Evolutionary conservation across 768 basidiomycete genomes (phyloP).

Genomic region (Psilocybe tampanensis): DNA sequence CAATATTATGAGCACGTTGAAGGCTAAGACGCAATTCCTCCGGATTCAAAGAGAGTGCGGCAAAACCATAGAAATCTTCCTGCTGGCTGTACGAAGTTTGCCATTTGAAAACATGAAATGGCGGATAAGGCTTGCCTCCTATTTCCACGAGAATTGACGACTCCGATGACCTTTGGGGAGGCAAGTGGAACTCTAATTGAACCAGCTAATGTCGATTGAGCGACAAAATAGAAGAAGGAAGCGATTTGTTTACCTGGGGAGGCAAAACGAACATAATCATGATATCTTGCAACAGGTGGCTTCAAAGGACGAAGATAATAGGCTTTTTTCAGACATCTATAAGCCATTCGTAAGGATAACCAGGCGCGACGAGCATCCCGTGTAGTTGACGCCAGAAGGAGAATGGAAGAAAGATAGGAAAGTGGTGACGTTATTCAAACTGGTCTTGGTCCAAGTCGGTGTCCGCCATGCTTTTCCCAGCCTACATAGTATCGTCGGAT

Average conservation of each 20-base stretch:
- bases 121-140: conserved; percentile 49
- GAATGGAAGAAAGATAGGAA: conserved; percentile 5
- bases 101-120: not conserved
- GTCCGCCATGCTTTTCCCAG: not conserved
- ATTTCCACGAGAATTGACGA: conserved; percentile 75
- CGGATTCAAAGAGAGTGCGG: conserved; percentile 74
- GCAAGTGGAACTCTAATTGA: conserved; percentile 68
- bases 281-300: conserved; percentile 43
- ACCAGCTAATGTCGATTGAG: conserved; percentile 47
- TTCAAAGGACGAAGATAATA: conserved; percentile 13
- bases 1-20: conserved; percentile 59
- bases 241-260: conserved; percentile 30
- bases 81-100: conserved; percentile 62
- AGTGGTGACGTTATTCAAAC: not conserved
- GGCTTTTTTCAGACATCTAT: conserved; percentile 20
- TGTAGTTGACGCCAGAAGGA: conserved; percentile 8
- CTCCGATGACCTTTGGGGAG: conserved; percentile 78
- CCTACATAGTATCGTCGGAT: not conserved
- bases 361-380: conserved; percentile 21
- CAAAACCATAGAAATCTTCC: conserved; percentile 84
- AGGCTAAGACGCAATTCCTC: conserved; percentile 70
- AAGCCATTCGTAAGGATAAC: conserved; percentile 23
- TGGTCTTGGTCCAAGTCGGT: not conserved
- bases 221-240: not conserved
- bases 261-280: conserved; percentile 70